Evolutionary conservation across 495 filamentous ascomycete species (phyloP).

Genomic region (Neurospora sp.): DNA sequence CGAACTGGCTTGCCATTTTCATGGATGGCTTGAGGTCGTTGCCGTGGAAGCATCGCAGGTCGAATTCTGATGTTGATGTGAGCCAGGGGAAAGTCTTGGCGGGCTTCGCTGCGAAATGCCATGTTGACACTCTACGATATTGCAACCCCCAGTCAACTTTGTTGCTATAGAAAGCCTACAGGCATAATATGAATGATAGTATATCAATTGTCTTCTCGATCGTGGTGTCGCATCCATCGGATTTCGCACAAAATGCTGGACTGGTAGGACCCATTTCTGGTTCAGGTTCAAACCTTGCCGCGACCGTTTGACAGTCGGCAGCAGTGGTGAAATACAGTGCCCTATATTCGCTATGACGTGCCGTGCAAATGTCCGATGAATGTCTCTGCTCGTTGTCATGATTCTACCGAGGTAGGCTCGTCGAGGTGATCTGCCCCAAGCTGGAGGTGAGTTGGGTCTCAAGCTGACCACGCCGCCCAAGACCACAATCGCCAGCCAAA

Average conservation of each 20-base stretch:
- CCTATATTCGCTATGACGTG: background rate
- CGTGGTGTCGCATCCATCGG: background rate
- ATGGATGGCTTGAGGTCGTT: background rate
- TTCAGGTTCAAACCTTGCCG: background rate
- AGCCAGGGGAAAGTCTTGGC: background rate
- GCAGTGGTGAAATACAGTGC: background rate
- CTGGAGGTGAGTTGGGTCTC: background rate
- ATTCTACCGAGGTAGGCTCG: background rate
- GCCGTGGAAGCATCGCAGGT: background rate
- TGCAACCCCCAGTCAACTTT: background rate
- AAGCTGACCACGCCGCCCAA: background rate
- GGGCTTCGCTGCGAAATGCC: background rate
- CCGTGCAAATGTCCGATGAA: background rate
- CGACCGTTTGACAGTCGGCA: background rate
- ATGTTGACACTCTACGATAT: background rate
- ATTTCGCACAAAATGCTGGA: background rate
- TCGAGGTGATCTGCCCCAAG: rapidly evolving
- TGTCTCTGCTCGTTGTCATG: background rate
- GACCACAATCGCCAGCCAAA: background rate
- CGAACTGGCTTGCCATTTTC: background rate
- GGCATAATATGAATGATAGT: too few species aligned
- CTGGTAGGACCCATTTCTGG: background rate
- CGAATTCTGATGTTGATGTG: background rate
- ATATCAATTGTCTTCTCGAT: background rate
- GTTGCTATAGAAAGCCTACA: background rate